Evolutionary conservation across 345 rosid genomes (phyloP), one percentile per base, ranked within the genome.

Genomic region (Mangifera indica): DNA sequence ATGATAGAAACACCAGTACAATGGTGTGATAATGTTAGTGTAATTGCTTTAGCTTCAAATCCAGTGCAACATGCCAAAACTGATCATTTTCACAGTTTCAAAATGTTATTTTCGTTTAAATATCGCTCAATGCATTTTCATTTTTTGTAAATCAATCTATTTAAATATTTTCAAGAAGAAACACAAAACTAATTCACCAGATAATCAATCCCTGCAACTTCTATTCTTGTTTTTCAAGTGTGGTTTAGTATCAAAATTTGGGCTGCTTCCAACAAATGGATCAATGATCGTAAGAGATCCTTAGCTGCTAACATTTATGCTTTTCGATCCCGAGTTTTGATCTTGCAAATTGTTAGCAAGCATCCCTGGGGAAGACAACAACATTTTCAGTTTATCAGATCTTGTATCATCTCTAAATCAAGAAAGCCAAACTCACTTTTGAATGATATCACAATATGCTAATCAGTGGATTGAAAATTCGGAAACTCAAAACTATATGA

Each of bases 291-390:
- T 60, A 72, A 42, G 26, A 67, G 59, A 22, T 51, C 51, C 46
- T 25, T 37, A 54, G 6, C 42, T 40, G 54, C 17, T 40, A 55
- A 37, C 45, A 62, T 15, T 55, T 48, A 40, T 17, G 25, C 25
- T 66, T 69, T 53, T 78, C 32, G 20, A 61, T 56, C 53, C 73
- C 32, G 25, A 18, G 14, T 10, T 73, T 17, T 51, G 66, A 70
- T 58, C 73, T 68, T 61, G 61, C 22, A 58, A 58, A 51, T 67
- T 13, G 40, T 37, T 48, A 20, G 70, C 37, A 64, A 24, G 52
- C 58, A 54, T 44, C 67, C 63, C 84, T 81, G 69, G 18, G 42
- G 4, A 58, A 61, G 21, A 69, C 57, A 10, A 62, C 42, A 22
- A n/a, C 48, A 20, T 48, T 20, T 60, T 60, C 18, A 34, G 56